Evolutionary conservation across 495 filamentous ascomycete species (phyloP).

Genomic region (Penicillium roqueforti): DNA sequence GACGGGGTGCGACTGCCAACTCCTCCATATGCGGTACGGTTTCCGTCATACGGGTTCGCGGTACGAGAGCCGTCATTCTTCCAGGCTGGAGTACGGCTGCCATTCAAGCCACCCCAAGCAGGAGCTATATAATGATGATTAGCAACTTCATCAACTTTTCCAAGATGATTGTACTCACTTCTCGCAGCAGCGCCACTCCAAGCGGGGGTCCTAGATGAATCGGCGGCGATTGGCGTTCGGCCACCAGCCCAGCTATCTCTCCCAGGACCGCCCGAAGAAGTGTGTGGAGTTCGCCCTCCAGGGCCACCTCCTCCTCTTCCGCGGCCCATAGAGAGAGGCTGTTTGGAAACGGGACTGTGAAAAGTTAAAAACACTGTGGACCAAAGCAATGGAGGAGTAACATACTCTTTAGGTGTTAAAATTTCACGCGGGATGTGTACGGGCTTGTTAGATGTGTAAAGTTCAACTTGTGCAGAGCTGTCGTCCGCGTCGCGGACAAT

Average conservation of each 20-base stretch:
- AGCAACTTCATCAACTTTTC: constrained; percentile 1
- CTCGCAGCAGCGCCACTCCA: constrained; percentile 56
- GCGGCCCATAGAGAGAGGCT: constrained; percentile 62
- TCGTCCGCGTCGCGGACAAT: constrained; percentile 93
- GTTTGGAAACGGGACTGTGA: constrained; percentile 59
- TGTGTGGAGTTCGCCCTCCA: constrained; percentile 40
- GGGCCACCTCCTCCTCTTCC: constrained; percentile 46
- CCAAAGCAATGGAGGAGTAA: background rate
- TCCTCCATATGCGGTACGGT: constrained; percentile 66
- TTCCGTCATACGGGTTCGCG: constrained; percentile 78
- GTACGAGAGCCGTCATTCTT: constrained; percentile 66
- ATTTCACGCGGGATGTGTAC: constrained; percentile 75
- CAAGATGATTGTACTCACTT: constrained; percentile 44
- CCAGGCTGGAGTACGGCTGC: constrained; percentile 73
- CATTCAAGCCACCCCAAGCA: constrained; percentile 56
- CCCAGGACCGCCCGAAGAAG: constrained; percentile 37
- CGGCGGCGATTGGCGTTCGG: constrained; percentile 62
- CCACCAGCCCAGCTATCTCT: constrained; percentile 50
- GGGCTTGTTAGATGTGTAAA: constrained; percentile 87
- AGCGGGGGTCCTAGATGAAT: constrained; percentile 63
- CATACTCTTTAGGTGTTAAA: constrained; percentile 75
- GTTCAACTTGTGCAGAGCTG: constrained; percentile 76
- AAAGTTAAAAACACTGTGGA: constrained; percentile 16
- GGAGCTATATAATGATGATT: constrained; percentile 40
- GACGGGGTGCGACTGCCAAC: constrained; percentile 48